Conservation (phyloP, 2,329 filamentous ascomycete species). For the Cladosporium sp. region DNA sequence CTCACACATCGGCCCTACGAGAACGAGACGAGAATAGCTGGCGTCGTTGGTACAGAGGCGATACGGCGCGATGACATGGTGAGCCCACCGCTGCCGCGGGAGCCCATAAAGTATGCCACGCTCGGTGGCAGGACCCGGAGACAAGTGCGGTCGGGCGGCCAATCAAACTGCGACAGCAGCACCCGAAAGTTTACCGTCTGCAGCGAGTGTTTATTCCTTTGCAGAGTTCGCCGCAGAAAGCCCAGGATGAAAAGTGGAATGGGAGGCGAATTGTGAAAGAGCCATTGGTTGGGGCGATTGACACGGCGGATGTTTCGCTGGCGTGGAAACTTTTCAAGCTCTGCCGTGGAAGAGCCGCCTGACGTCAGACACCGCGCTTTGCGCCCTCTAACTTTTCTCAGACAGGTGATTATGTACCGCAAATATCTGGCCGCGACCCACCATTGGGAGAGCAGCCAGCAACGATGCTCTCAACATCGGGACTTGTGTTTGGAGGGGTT, state of each 20-base stretch:
- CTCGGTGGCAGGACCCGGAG: neutral
- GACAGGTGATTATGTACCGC: neutral
- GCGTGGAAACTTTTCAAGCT: neutral
- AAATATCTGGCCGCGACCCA: slow-evolving; percentile 4
- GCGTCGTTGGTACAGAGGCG: neutral
- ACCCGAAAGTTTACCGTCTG: slow-evolving; percentile 1
- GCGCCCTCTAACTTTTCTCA: slow-evolving; percentile 11
- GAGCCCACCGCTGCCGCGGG: slow-evolving; percentile 4
- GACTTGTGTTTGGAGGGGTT: slow-evolving; percentile 2
- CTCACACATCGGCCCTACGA: slow-evolving; percentile 8
- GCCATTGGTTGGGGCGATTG: slow-evolving; percentile 1
- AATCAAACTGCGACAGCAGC: neutral
- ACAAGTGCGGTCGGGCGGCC: neutral
- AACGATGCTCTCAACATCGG: slow-evolving; percentile 10
- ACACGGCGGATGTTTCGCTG: neutral
- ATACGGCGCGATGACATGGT: slow-evolving; percentile 12
- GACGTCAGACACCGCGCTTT: neutral
- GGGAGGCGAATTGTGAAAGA: neutral
- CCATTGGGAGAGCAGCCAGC: neutral
- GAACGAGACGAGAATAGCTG: slow-evolving; percentile 9
- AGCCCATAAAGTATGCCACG: neutral
- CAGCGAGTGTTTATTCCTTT: slow-evolving; percentile 2
- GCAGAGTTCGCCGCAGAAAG: slow-evolving; percentile 13
- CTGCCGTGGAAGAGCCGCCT: slow-evolving; percentile 3
- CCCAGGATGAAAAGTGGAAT: slow-evolving; percentile 10